Percentiles rank a stretch among this genome's conserved stretches.
Conservation (phyloP, 768 basidiomycete species). For the Boletus rufocinnamomeus region DNA sequence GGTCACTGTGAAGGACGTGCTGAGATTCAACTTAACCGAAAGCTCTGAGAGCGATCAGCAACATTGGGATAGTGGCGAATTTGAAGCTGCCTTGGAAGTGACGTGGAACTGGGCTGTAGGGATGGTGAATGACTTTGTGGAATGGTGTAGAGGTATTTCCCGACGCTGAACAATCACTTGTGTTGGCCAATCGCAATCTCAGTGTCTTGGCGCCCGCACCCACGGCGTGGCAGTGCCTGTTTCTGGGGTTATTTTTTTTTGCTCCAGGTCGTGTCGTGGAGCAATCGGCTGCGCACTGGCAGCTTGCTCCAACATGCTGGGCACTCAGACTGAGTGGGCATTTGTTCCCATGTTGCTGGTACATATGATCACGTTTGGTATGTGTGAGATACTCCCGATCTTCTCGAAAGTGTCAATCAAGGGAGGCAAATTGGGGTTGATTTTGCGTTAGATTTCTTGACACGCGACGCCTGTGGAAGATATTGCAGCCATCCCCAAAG, state of each 20-base stretch:
- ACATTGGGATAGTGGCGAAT: slow-evolving; percentile 60
- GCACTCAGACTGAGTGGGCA: too few species aligned
- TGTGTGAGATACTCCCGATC: not conserved
- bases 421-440: not conserved
- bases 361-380: not conserved
- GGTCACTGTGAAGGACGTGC: slow-evolving; percentile 94
- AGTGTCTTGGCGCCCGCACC: not conserved
- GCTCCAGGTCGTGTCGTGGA: not conserved
- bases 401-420: not conserved
- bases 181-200: not conserved
- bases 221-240: not conserved
- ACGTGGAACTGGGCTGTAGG: slow-evolving; percentile 55
- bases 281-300: too few species aligned
- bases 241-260: not conserved
- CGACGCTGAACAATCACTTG: slow-evolving; percentile 20
- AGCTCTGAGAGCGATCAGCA: slow-evolving; percentile 53
- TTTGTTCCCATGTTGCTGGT: too few species aligned
- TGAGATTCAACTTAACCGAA: slow-evolving; percentile 75
- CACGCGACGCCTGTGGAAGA: not conserved
- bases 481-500: too few species aligned
- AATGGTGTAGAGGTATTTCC: slow-evolving; percentile 29
- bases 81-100: slow-evolving; percentile 64
- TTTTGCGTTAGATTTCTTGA: not conserved
- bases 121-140: slow-evolving; percentile 34
- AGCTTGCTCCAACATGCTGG: too few species aligned